A percentile compares a stretch with the other conserved stretches of the same genome.
Evolutionary conservation across 192 early-diverging fungal species (phyloP).

Genomic region (Spizellomyces sp.): DNA sequence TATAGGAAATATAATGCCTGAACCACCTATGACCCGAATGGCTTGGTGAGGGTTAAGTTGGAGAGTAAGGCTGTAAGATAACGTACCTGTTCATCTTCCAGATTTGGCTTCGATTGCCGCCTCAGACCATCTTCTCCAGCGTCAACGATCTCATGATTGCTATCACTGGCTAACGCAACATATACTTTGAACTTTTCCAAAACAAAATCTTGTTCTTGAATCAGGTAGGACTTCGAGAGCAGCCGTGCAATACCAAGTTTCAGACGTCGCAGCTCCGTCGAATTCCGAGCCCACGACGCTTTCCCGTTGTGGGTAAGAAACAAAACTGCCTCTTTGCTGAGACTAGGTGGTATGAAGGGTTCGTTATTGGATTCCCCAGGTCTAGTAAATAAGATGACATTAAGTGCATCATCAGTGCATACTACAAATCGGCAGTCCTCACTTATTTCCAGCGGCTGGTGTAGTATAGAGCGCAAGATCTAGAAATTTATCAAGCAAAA

Average conservation of each 20-base stretch:
- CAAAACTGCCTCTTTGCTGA: conserved; percentile 54
- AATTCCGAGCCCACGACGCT: conserved; percentile 61
- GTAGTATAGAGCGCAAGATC: conserved; percentile 68
- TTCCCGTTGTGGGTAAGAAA: conserved; percentile 76
- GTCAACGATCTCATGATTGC: conserved; percentile 66
- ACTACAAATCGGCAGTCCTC: background rate
- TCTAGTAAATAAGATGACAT: too few relatives aligned
- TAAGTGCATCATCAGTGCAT: background rate
- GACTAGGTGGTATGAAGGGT: conserved; percentile 52
- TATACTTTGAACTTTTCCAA: conserved; percentile 64
- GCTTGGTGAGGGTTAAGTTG: background rate
- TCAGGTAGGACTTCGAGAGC: conserved; percentile 23
- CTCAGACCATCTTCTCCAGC: conserved; percentile 82
- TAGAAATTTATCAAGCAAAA: conserved; percentile 57
- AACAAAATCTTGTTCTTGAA: conserved; percentile 44
- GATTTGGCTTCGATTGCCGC: conserved; percentile 65
- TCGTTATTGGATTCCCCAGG: background rate
- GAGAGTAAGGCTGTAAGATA: background rate
- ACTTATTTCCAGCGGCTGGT: conserved; percentile 37
- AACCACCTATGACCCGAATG: conserved; percentile 34
- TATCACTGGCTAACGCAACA: conserved; percentile 66
- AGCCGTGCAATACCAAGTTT: conserved; percentile 34
- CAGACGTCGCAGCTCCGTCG: conserved; percentile 27
- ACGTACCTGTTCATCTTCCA: conserved; percentile 57
- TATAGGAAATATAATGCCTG: conserved; percentile 60